These are phyloP conservation scores for Chrysopogon serrulatus DNA, from an alignment of 176 grass and related monocot genomes.

Conservation along the genomic window DNA sequence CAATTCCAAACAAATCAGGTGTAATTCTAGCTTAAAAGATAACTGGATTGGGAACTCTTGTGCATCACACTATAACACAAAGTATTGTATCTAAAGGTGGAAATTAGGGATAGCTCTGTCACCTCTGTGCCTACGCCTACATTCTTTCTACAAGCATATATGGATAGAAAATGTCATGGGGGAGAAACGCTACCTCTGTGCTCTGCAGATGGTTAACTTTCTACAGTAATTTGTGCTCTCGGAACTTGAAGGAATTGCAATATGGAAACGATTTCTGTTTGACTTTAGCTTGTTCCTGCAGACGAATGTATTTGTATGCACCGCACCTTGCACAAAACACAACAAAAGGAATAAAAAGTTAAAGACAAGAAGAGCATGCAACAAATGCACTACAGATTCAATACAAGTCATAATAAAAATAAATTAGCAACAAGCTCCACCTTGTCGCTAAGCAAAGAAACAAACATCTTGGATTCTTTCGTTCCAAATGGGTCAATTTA, in stretches of 20 bases:
- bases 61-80: not conserved
- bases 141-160: not conserved
- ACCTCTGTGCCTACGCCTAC: not conserved
- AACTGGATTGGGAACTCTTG: not conserved
- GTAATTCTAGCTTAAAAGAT: not conserved
- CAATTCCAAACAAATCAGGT: not conserved
- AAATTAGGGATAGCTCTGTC: not conserved
- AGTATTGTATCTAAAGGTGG: not conserved
- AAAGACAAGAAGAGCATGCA: not conserved
- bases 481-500: not conserved
- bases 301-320: slow-evolving; percentile 15
- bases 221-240: not conserved
- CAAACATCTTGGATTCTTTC: not conserved
- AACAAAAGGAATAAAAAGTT: not conserved
- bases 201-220: slow-evolving; percentile 35
- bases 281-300: slow-evolving; percentile 20
- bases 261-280: not conserved
- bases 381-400: not conserved
- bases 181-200: slow-evolving; percentile 31
- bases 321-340: slow-evolving; percentile 21
- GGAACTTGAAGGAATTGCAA: slow-evolving; percentile 13
- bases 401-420: not conserved
- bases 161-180: not conserved
- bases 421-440: not conserved
- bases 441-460: no score